Base-by-base conservation (phyloP, 371 early-diverging fungal genomes). In the Rhizopus arrhizus region DNA sequence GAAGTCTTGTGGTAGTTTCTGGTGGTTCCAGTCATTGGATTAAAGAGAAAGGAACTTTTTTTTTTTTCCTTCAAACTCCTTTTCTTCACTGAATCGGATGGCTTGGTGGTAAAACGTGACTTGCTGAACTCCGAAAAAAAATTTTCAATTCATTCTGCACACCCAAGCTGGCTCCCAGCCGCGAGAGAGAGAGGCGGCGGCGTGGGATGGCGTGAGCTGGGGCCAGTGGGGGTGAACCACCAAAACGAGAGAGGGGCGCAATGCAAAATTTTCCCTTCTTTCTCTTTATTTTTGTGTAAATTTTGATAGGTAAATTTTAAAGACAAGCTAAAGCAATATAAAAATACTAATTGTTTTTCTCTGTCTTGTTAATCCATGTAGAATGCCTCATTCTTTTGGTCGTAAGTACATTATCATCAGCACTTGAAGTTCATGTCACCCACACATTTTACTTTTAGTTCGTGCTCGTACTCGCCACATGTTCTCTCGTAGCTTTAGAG, bases 401-500 rank as follows among this genome's bases (percentile, higher is more conserved):
- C 74, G 78, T 77, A 77, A 77, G 78, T 77, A 66, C 6, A 9
- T 34, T 31, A 41, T 32, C 22, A 22, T 32, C 33, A 3, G 43
- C 43, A 31, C 29, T 31, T 13, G 7, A 13, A 13, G 29, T 10
- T 2, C 43, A 6, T 29, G 5, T 55, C 31, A 22, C 29, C 29
- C 33, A 38, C 43, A 56, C 13, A 32, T 10, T 55, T 32, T 16
- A 31, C 11, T 4, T 38, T 16, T 58, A 65, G 70, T 66, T 54
- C 66, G 66, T 65, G 70, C 98, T 75, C 95, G 98, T 80, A 99
- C 99, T 68, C 91, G 99, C 82, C 91, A 95, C 86, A 85, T 96
- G 86, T 99, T 99, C 84, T 83, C 95, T 68, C 94, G 97, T 78
- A 91, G 91, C 74, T 97, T 97, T 91, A 91, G 97, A 66, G 88